Conservation (phyloP, 306 rosid genomes). For the Begonia fuchsioides region DNA sequence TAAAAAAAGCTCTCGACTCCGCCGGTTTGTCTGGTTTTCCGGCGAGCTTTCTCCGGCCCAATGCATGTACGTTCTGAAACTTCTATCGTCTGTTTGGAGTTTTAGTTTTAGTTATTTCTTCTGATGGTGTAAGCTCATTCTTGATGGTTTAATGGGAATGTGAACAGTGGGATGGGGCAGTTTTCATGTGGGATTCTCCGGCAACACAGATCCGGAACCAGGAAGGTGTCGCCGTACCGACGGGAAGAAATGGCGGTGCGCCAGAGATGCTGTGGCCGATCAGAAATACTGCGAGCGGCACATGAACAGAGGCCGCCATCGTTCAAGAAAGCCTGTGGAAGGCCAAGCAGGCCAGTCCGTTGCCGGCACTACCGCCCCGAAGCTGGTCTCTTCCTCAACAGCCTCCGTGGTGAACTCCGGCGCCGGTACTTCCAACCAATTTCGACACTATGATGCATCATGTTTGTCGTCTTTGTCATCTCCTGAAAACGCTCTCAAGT, state of each 20-base stretch:
- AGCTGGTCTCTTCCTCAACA: slow-evolving; percentile 22
- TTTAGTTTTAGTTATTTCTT: too few species aligned
- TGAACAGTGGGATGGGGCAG: slow-evolving; percentile 84
- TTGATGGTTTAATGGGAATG: neutral
- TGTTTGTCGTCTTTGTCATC: slow-evolving; percentile 40
- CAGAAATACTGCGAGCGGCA: slow-evolving; percentile 93
- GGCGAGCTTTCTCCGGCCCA: slow-evolving; percentile 46
- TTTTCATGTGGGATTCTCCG: slow-evolving; percentile 69
- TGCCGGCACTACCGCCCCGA: slow-evolving; percentile 25
- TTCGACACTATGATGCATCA: too few species aligned
- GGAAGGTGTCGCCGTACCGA: slow-evolving; percentile 98
- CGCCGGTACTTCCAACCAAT: slow-evolving; percentile 31
- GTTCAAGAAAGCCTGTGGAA: slow-evolving; percentile 99
- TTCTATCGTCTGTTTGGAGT: neutral
- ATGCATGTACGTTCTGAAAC: slow-evolving; percentile 28
- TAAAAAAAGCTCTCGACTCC: slow-evolving; percentile 66
- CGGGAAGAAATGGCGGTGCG: slow-evolving; percentile 99
- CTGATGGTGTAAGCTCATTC: neutral
- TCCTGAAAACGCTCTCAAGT: slow-evolving; percentile 34
- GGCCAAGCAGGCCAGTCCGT: slow-evolving; percentile 71
- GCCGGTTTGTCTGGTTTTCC: slow-evolving; percentile 44
- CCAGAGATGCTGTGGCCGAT: slow-evolving; percentile 86
- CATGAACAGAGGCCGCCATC: slow-evolving; percentile 96
- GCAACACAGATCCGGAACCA: slow-evolving; percentile 93
- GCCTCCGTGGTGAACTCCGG: slow-evolving; percentile 23